Evolutionary conservation across 2,329 filamentous ascomycete species (phyloP), one percentile per base, ranked within the genome.

Genomic region (Chaetomium sp.): DNA sequence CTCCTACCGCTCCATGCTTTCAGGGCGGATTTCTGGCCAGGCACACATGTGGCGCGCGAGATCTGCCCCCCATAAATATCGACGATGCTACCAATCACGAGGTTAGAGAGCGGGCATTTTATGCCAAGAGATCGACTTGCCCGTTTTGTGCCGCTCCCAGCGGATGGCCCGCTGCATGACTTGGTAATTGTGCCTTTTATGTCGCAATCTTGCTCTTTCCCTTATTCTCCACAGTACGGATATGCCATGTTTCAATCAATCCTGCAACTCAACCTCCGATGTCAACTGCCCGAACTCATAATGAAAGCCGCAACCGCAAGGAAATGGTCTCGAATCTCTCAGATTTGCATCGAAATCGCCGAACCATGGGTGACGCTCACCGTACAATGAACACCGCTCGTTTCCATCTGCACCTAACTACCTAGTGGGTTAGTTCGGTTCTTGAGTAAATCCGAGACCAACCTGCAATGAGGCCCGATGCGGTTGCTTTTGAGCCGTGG

Each of bases 21-120:
- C 27, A 6, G 27, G 27, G 27, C 6, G 27, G 27, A 29, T 29
- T 29, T 29, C 27, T 29, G 38, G 38, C 19, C 50, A 55, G 23
- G 10, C 19, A 21, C 51, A 6, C 38, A 57, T 50, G 27, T 62
- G 45, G 51, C 58, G 38, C 57, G 27, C 29, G 55, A 51, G 57
- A 56, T 56, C 51, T 16, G 55, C 9, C 50, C 62, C 62, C 60
- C 42, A 64, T 23, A 47, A 53, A 45, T 57, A 23, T 53, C 29
- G 38, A 7, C 29, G 3, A 7, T 47, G 6, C 29, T 9, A 57
- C 62, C 62, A 64, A 64, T 64, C n/a, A n/a, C n/a, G n/a, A 19
- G 23, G 8, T 47, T 16, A 16, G 38, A 16, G 5, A 5, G 16
- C 38, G 5, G n/a, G n/a, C n/a, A n/a, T n/a, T n/a, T 42, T 5